Conservation (phyloP, 371 early-diverging fungal species). For the Antonospora locustae region DNA sequence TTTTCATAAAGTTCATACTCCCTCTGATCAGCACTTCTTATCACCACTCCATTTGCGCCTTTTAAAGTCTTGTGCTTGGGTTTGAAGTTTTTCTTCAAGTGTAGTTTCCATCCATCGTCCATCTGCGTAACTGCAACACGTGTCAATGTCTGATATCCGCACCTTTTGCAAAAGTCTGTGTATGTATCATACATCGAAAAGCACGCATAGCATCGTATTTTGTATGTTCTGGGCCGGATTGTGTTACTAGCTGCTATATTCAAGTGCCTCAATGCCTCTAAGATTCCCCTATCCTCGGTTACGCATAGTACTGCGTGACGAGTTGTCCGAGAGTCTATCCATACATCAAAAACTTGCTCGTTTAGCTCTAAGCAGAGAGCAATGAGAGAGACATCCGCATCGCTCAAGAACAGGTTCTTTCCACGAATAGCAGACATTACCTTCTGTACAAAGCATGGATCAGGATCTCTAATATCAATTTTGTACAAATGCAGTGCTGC, state of each 20-base stretch:
- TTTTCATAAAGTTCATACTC: constrained; percentile 24
- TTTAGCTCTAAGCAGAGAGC: constrained; percentile 47
- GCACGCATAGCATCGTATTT: constrained; percentile 36
- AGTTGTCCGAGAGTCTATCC: constrained; percentile 18
- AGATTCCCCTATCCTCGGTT: constrained; percentile 36
- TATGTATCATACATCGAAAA: constrained; percentile 23
- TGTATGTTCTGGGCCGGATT: too few species aligned
- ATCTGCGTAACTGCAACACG: constrained; percentile 24
- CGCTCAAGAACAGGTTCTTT: constrained; percentile 28
- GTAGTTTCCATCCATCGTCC: constrained; percentile 14
- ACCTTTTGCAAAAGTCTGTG: constrained; percentile 42
- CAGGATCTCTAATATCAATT: constrained; percentile 47
- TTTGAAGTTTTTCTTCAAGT: constrained; percentile 32
- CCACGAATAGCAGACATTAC: constrained; percentile 13
- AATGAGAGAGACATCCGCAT: constrained; percentile 42
- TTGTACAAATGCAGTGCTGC: constrained; percentile 27
- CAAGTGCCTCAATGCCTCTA: constrained; percentile 16
- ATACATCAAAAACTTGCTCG: constrained; percentile 22
- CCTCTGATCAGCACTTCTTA: constrained; percentile 23
- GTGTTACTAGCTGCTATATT: too few species aligned
- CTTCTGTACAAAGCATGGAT: constrained; percentile 19
- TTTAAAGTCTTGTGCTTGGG: constrained; percentile 18
- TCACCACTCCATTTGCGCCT: constrained; percentile 18
- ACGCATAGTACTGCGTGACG: constrained; percentile 14
- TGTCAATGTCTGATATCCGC: constrained; percentile 41